phyloP scores from a whole-genome alignment of 2,329 filamentous ascomycete species.

The Cytospora piceicola region DNA sequence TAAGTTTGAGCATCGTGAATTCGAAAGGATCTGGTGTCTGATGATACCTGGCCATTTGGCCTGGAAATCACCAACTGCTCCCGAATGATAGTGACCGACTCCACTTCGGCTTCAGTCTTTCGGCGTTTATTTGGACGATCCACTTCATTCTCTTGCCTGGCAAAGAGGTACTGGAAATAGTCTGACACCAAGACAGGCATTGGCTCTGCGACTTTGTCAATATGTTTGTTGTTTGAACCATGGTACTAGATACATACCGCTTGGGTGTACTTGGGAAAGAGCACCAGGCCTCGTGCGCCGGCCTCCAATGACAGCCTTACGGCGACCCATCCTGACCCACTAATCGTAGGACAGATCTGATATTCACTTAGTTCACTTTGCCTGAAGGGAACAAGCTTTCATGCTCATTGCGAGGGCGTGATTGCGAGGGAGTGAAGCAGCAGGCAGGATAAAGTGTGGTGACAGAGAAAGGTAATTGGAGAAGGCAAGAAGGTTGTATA shows the following conservation, averaged over 20 bases:
- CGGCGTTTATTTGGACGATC: constrained; percentile 31
- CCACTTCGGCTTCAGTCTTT: constrained; percentile 8
- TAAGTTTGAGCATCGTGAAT: constrained; percentile 6
- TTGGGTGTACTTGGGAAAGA: background rate
- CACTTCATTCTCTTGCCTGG: background rate
- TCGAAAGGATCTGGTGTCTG: background rate
- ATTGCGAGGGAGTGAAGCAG: background rate
- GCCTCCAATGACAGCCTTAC: constrained; percentile 8
- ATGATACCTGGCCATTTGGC: background rate
- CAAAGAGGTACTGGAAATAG: constrained; percentile 11
- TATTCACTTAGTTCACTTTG: background rate
- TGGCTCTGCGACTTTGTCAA: constrained; percentile 17
- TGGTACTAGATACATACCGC: constrained; percentile 1
- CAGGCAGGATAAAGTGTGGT: background rate
- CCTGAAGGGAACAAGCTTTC: background rate
- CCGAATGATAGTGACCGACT: constrained; percentile 30
- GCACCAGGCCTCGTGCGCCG: constrained; percentile 3
- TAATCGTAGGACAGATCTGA: background rate
- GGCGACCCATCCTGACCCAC: constrained; percentile 15
- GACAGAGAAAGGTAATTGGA: background rate
- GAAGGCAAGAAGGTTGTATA: background rate
- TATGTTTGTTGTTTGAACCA: background rate
- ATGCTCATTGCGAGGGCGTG: background rate
- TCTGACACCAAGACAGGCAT: constrained; percentile 15
- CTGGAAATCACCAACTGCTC: constrained; percentile 24